These are phyloP conservation scores for Ophiostoma montium DNA, from an alignment of 2,329 filamentous ascomycete species.

Conservation along the genomic window DNA sequence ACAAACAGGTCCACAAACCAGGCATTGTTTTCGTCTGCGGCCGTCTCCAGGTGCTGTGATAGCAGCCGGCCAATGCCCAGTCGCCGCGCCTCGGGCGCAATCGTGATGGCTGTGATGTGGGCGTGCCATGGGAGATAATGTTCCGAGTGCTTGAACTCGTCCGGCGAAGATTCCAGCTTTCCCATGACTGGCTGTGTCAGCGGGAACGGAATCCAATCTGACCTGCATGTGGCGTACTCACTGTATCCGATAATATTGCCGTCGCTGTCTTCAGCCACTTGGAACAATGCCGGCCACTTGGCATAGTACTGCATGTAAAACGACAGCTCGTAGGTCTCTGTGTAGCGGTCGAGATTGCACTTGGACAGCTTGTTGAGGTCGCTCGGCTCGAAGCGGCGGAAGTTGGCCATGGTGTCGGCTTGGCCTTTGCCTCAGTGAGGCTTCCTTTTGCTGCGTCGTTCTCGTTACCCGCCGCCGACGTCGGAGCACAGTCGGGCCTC, in stretches of 20 bases:
- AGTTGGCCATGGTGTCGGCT: slow-evolving; percentile 51
- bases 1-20: slow-evolving; percentile 98
- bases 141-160: slow-evolving; percentile 57
- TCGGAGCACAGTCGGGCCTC: neutral
- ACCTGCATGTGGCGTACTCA: slow-evolving; percentile 28
- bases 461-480: neutral
- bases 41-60: slow-evolving; percentile 66
- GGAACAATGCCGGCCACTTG: slow-evolving; percentile 90
- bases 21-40: slow-evolving; percentile 65
- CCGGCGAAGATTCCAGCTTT: slow-evolving; percentile 79
- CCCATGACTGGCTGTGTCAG: slow-evolving; percentile 61
- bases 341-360: slow-evolving; percentile 89
- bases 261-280: slow-evolving; percentile 71
- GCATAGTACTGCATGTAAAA: slow-evolving; percentile 96
- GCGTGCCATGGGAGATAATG: slow-evolving; percentile 99
- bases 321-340: slow-evolving; percentile 91
- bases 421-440: neutral
- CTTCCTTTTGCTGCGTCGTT: neutral
- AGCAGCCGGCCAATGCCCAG: slow-evolving; percentile 77
- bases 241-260: slow-evolving; percentile 94
- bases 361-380: slow-evolving; percentile 85
- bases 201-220: neutral
- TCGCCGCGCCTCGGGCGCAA: slow-evolving; percentile 72
- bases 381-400: slow-evolving; percentile 69
- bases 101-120: slow-evolving; percentile 90